Evolutionary conservation across 2,329 filamentous ascomycete species (phyloP), one percentile per base, ranked within the genome.

Genomic region (Cladosporium sp.): DNA sequence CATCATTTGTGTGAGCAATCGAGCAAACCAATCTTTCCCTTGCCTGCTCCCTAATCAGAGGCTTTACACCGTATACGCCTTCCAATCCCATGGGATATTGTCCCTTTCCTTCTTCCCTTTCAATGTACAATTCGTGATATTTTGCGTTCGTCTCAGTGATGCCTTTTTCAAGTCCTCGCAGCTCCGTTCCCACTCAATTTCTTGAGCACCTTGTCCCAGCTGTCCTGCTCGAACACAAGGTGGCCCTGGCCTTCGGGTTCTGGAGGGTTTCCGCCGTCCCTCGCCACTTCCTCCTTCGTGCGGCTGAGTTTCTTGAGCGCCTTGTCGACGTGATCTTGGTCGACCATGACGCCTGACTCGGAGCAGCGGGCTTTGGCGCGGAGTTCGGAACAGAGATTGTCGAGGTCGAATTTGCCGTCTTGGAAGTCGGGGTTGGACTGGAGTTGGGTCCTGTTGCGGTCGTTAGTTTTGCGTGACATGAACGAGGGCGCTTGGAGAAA

Each of bases 311-410:
- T 76, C 67, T 76, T 74, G 54, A 80, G 71, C 4, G 77, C 77
- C 37, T 74, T 83, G 69, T 96, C 89, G 66, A 97, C 96, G 67
- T 97, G 92, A 56, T 85, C 84, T 75, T 96, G 87, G 61, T 91
- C 88, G 22, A 99, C 89, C 17, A 96, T 90, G 12, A 95, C 90
- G 15, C 94, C 93, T 17, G 82, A 88, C 65, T 96, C 90, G 0
- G 91, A 96, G 73, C 94, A 99, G 70, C 93, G 94, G 58, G 94
- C 94, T 77, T 99, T 99, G 72, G 92, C 90, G 63, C 93, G 90
- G 13, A 99, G 83, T 71, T 99, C 92, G 4, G 88, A 89, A 76
- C 94, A 99, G 22, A 99, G 82, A 34, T 88, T 86, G 70, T 99
- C 94, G 49, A 99, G 88, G 65, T 99, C 94, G 63, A 97, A 91